Evolutionary conservation across 306 rosid genomes (phyloP).

Genomic region (Oxytropis ochrocephala): DNA sequence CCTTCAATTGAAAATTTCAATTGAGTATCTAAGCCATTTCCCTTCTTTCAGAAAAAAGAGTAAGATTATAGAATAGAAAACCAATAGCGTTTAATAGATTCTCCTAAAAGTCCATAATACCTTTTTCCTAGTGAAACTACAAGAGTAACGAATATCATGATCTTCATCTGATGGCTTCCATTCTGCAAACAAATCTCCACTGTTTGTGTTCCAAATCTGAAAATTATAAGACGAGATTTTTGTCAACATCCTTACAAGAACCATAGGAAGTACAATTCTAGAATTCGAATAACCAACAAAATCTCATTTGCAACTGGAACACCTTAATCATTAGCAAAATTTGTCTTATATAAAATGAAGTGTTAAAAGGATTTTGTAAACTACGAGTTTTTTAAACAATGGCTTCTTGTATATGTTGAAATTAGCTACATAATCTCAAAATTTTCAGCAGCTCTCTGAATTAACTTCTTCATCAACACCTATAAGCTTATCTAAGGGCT

Average conservation of each 20-base stretch:
- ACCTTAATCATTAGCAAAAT: no score
- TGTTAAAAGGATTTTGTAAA: no score
- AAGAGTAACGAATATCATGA: conserved; percentile 29
- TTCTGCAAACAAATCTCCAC: conserved; percentile 38
- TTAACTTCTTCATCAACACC: not conserved
- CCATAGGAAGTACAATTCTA: no score
- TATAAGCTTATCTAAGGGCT: not conserved
- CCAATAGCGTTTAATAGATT: not conserved
- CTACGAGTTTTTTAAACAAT: not conserved
- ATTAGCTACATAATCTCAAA: not conserved
- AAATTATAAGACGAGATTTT: no score
- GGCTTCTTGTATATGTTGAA: not conserved
- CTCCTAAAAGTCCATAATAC: conserved; percentile 17
- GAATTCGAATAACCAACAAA: no score
- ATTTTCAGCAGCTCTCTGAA: not conserved
- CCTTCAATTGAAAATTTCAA: no score
- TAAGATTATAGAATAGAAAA: conserved; percentile 1
- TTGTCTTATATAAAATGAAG: no score
- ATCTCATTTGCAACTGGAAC: no score
- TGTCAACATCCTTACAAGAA: no score
- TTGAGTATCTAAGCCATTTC: no score
- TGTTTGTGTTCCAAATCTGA: no score
- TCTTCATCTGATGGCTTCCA: conserved; percentile 44
- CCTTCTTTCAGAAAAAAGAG: not conserved
- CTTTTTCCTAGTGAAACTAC: conserved; percentile 40